Evolutionary conservation across 2,329 filamentous ascomycete genomes (phyloP).

Genomic region (Fusarium sp.): DNA sequence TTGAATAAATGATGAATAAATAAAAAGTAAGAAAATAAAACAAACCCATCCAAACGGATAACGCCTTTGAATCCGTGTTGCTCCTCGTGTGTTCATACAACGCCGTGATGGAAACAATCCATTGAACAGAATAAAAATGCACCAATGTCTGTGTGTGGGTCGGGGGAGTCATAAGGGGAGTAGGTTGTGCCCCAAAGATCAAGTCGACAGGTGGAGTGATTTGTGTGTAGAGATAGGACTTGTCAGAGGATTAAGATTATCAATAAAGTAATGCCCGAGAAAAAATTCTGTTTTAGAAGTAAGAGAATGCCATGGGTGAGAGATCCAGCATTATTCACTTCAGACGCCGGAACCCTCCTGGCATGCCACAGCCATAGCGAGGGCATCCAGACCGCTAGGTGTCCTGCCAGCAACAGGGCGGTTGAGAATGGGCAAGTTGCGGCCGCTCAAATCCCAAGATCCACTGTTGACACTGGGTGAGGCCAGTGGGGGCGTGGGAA

Average conservation of each 20-base stretch:
- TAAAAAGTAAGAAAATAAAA: slow-evolving; percentile 7
- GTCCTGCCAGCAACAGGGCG: slow-evolving; percentile 56
- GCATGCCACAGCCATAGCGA: slow-evolving; percentile 65
- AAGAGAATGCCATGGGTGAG: neutral
- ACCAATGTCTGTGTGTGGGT: slow-evolving; percentile 1
- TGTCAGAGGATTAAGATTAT: slow-evolving; percentile 40
- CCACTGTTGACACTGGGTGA: slow-evolving; percentile 50
- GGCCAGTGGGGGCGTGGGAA: slow-evolving; percentile 49
- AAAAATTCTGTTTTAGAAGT: neutral
- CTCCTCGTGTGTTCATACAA: slow-evolving; percentile 38
- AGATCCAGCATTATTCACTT: neutral
- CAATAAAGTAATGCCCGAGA: slow-evolving; percentile 21
- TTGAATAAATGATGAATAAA: slow-evolving; percentile 11
- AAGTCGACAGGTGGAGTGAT: neutral
- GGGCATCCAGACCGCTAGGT: slow-evolving; percentile 64
- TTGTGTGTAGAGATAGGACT: neutral
- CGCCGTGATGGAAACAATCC: slow-evolving; percentile 28
- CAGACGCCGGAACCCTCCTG: slow-evolving; percentile 54
- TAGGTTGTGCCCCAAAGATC: slow-evolving; percentile 4
- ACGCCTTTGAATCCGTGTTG: slow-evolving; percentile 31
- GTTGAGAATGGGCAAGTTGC: slow-evolving; percentile 57
- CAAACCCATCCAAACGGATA: neutral
- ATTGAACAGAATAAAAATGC: slow-evolving; percentile 1
- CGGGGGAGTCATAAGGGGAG: slow-evolving; percentile 1
- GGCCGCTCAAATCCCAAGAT: slow-evolving; percentile 60